A percentile compares a stretch with the other conserved stretches of the same genome.
These are phyloP conservation scores for Penicillium sp. DNA, from an alignment of 2,329 filamentous ascomycete species.

Conservation along the genomic window DNA sequence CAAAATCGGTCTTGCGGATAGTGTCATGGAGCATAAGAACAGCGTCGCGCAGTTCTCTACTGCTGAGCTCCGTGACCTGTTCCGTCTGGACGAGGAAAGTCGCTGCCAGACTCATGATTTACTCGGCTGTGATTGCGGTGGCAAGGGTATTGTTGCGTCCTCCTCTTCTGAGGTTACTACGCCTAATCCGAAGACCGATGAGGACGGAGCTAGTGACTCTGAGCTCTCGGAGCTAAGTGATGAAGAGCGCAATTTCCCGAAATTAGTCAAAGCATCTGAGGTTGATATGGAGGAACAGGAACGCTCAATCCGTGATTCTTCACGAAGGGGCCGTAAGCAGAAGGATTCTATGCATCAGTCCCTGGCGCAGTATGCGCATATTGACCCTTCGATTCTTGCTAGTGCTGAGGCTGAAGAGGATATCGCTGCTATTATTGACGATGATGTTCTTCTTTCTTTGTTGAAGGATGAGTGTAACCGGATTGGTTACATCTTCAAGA, in stretches of 20 bases:
- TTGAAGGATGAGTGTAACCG: constrained; percentile 42
- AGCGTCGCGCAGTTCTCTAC: constrained; percentile 61
- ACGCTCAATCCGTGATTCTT: constrained; percentile 25
- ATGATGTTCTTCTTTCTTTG: constrained; percentile 36
- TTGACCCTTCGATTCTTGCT: constrained; percentile 38
- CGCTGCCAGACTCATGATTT: constrained; percentile 69
- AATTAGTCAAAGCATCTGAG: constrained; percentile 43
- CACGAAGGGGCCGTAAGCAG: constrained; percentile 18
- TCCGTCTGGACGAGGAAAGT: constrained; percentile 62
- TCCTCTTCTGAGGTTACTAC: constrained; percentile 9
- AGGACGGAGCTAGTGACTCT: constrained; percentile 9
- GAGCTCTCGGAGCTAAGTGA: constrained; percentile 14
- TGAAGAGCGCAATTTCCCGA: constrained; percentile 30
- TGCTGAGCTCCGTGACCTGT: constrained; percentile 67
- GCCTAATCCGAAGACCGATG: constrained; percentile 6
- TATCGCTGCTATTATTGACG: constrained; percentile 30
- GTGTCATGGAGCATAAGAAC: constrained; percentile 68
- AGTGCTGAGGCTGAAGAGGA: constrained; percentile 15
- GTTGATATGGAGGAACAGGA: constrained; percentile 40
- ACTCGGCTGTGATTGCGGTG: constrained; percentile 63
- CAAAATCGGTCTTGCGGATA: constrained; percentile 69
- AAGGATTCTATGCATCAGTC: constrained; percentile 44
- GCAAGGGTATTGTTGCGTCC: constrained; percentile 44
- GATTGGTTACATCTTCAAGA: constrained; percentile 43
- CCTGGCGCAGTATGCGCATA: constrained; percentile 45